These are phyloP conservation scores for Hypomyces perniciosus DNA, from an alignment of 2,329 filamentous ascomycete genomes.

Conservation along the genomic window DNA sequence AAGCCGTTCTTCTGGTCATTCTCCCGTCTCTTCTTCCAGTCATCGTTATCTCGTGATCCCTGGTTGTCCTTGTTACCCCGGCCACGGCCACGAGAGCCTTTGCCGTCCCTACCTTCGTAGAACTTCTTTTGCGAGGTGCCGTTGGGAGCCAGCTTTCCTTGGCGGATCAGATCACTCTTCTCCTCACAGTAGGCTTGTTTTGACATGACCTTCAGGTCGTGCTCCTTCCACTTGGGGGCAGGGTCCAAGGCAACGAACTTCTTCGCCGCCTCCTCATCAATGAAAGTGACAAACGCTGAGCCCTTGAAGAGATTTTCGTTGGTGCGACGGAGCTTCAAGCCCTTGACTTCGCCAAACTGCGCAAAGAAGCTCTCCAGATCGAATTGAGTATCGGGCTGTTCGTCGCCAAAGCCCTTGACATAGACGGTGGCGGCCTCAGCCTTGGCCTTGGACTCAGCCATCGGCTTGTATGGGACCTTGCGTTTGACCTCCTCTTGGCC, in stretches of 20 bases:
- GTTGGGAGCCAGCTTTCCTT: conserved; percentile 61
- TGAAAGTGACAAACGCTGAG: conserved; percentile 92
- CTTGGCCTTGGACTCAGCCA: conserved; percentile 55
- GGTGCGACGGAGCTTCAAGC: conserved; percentile 78
- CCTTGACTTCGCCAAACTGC: conserved; percentile 70
- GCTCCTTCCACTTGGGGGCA: conserved; percentile 76
- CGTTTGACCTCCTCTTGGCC: conserved; percentile 68
- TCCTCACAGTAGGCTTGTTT: conserved; percentile 84
- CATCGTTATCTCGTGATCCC: conserved; percentile 42
- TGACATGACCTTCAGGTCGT: conserved; percentile 74
- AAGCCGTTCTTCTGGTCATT: conserved; percentile 57
- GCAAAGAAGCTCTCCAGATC: conserved; percentile 91
- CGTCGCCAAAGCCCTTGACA: conserved; percentile 87
- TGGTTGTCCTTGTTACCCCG: conserved; percentile 31
- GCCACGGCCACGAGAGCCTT: conserved; percentile 34
- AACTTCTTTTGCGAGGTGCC: conserved; percentile 37
- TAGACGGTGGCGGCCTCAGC: conserved; percentile 74
- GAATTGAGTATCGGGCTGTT: conserved; percentile 79
- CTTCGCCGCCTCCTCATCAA: conserved; percentile 68
- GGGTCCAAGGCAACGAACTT: conserved; percentile 75
- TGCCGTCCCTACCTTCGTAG: conserved; percentile 43
- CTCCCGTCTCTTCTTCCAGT: conserved; percentile 61
- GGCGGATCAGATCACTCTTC: conserved; percentile 65
- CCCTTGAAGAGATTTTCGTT: conserved; percentile 80
- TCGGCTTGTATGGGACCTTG: conserved; percentile 62